Base-by-base conservation (phyloP, 176 grass and related monocot genomes). In the Olyra latifolia region DNA sequence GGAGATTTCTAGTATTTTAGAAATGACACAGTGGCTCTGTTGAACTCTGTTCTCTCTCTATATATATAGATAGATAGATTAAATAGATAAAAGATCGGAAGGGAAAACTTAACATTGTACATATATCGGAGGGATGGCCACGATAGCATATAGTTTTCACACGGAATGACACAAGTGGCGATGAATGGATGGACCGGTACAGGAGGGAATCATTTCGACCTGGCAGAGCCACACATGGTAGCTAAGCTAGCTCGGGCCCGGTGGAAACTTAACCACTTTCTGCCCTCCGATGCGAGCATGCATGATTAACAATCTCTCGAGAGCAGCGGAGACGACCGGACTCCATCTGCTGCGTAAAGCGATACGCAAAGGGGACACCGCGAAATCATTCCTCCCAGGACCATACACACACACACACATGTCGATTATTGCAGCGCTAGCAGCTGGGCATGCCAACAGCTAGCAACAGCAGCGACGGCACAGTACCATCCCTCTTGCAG, bases 361-460 rank as follows among this genome's bases (percentile, higher is more conserved):
- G 47, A 55, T 52, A 27, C 30, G 66, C 54, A n/a, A 46, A 60
- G 27, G 24, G 60, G 42, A 35, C 61, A 22, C 61, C 10, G 19
- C 68, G n/a, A 25, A 32, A 87, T 87, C 72, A 82, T 87, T 76
- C 63, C 45, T 24, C 6, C 32, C 72, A 63, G 55, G 85, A 82
- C 79, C 49, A 68, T 43, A 47, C 14, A 11, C 32, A 35, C 32
- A 35, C 32, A 35, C 32, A 8, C 19, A 4, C 71, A 45, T 62
- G 44, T 76, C 54, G 54, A 54, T 61, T 55, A 75, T 68, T 71
- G 55, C 38, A 35, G 32, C 1, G 32, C 32, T 35, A 1, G 32
- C 32, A 64, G 63, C 4, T 32, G 44, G 55, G 35, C 66, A n/a
- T n/a, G n/a, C n/a, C n/a, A n/a, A n/a, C n/a, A n/a, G n/a, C 2